Percentiles rank a stretch among this genome's conserved stretches.
Conservation (phyloP, 768 basidiomycete species). For the Auricularia heimuer region DNA sequence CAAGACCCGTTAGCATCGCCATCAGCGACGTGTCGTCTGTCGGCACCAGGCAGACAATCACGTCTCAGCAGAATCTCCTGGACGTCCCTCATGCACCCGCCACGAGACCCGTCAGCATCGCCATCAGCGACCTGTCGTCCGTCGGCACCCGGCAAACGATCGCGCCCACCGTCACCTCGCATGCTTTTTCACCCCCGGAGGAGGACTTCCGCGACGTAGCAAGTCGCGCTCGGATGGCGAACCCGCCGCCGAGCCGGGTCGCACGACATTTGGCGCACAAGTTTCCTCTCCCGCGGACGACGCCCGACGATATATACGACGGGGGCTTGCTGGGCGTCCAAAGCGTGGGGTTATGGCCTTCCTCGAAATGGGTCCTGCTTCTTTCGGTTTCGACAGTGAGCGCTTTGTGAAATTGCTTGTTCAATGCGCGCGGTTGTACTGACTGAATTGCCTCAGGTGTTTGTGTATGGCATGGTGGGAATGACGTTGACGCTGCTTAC, state of each 20-base stretch:
- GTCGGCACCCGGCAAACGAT: no score
- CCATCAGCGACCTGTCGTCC: no score
- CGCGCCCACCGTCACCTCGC: no score
- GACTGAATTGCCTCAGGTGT: constrained; percentile 18
- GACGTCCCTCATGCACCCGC: no score
- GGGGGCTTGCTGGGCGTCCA: constrained; percentile 20
- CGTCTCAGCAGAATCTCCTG: no score
- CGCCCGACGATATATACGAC: not conserved
- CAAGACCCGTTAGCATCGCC: no score
- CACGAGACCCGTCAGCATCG: no score
- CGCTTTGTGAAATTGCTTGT: not conserved
- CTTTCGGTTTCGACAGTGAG: constrained; percentile 30
- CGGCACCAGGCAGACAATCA: no score
- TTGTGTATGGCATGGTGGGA: constrained; percentile 42
- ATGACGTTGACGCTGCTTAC: constrained; percentile 45
- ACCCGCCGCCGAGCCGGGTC: not conserved
- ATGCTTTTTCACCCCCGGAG: not conserved
- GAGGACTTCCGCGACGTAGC: not conserved
- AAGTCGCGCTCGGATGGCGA: not conserved
- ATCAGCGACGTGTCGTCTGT: no score
- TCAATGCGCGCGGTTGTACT: not conserved
- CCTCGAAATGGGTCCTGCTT: constrained; percentile 52
- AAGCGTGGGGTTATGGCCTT: constrained; percentile 41
- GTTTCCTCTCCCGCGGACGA: not conserved
- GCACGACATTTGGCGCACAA: not conserved